Evolutionary conservation across 139 green algal species (phyloP), one percentile per base, ranked within the genome.

Genomic region (Coelastrella sp.): DNA sequence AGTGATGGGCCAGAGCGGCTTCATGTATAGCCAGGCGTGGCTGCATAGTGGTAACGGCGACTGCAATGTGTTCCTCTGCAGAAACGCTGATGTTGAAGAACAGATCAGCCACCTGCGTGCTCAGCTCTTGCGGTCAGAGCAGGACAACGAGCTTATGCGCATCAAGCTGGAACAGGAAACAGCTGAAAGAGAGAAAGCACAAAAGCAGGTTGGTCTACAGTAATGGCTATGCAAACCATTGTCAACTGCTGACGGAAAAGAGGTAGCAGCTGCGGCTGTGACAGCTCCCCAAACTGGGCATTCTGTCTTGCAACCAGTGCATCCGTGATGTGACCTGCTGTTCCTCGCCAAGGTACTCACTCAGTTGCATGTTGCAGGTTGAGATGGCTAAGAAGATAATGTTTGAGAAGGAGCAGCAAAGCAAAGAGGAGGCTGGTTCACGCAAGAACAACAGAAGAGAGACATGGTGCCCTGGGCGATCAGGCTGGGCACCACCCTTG

Each of bases 131-230:
- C 95, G 95, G 73, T 94, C 92, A 57, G 96, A 98, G 92, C 96
- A 98, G 90, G 96, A 98, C 86, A 96, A 97, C 73, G 95, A 98
- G 86, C 92, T 96, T 3, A 96, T 98, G 89, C 90, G 94, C 86
- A 90, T 96, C 73, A 94, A 96, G 92, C 94, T 98, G 66, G 92
- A 94, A 79, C 93, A 96, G 87, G 96, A 98, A 91, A 96, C 95
- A 90, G 89, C 92, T 71, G 94, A 98, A 92, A 83, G 96, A 16
- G 96, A 97, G 91, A 95, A 96, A 71, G 96, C 95, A 19, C 93
- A 97, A 92, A 94, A 95, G 73, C 94, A 97, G 95, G 95, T 76
- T 7, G 0, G 16, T 7, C 74, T 14, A 16, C 68, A 32, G 68
- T 71, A 10, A 13, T 71, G 61, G 61, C 11, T 71, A 10, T 71